Conservation (phyloP, 768 basidiomycete species). For the Exidia glandulosa region DNA sequence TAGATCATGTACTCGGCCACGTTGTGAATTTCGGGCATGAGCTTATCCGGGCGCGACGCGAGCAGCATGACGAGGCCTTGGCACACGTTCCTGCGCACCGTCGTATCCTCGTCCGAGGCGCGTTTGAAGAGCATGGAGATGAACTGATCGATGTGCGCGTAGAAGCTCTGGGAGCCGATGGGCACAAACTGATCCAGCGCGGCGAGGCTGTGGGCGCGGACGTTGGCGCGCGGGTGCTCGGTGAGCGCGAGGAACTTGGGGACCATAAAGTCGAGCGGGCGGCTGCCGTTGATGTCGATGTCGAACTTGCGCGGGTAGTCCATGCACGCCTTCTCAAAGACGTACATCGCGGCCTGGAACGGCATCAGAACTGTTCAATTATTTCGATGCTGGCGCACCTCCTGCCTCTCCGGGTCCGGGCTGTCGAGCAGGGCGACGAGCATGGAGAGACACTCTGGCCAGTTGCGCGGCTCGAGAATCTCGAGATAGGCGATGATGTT, state of each 20-base stretch:
- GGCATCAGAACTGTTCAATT: no score
- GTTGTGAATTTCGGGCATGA: slow-evolving; percentile 89
- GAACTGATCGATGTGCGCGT: slow-evolving; percentile 85
- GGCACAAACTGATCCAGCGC: slow-evolving; percentile 91
- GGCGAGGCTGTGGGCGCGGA: slow-evolving; percentile 88
- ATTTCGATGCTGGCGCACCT: no score
- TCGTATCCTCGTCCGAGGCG: slow-evolving; percentile 88
- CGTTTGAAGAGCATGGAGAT: slow-evolving; percentile 90
- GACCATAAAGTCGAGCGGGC: slow-evolving; percentile 92
- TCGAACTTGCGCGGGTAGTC: slow-evolving; percentile 95
- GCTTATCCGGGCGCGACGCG: slow-evolving; percentile 86
- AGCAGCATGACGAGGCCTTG: slow-evolving; percentile 89
- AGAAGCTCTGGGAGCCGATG: slow-evolving; percentile 75
- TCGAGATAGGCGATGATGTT: slow-evolving; percentile 86
- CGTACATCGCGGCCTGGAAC: slow-evolving; percentile 80
- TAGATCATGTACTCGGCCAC: slow-evolving; percentile 99
- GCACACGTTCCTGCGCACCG: slow-evolving; percentile 91
- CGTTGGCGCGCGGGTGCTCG: slow-evolving; percentile 75
- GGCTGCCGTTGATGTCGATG: slow-evolving; percentile 83
- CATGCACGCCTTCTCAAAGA: slow-evolving; percentile 91
- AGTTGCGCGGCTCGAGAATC: slow-evolving; percentile 79
- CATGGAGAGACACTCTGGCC: slow-evolving; percentile 89
- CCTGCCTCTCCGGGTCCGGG: slow-evolving; percentile 63
- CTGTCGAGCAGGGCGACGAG: slow-evolving; percentile 75
- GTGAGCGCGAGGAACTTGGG: slow-evolving; percentile 87